Evolutionary conservation across 1,284 basidiomycete genomes (phyloP).

Genomic region (Marasmius sp.): DNA sequence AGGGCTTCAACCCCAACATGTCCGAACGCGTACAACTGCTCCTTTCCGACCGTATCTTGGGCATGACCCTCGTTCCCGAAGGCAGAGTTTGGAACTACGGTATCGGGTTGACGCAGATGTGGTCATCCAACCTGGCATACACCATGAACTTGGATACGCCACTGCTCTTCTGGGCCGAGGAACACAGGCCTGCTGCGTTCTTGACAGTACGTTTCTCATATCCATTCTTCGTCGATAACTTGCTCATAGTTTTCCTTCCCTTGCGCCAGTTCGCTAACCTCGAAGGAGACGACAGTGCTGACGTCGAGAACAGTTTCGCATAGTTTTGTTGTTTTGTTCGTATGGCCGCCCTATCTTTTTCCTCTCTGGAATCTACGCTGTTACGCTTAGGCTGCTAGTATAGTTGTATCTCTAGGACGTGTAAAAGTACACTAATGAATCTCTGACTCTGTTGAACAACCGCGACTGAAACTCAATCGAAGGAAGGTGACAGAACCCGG

Average conservation of each 20-base stretch:
- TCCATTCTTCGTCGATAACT: background rate
- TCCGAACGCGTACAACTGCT: slow-evolving; percentile 95
- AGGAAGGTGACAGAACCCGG: too few relatives aligned
- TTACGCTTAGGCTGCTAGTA: background rate
- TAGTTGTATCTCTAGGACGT: background rate
- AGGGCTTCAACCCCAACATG: slow-evolving; percentile 97
- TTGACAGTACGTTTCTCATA: slow-evolving; percentile 61
- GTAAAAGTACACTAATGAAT: background rate
- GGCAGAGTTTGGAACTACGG: slow-evolving; percentile 95
- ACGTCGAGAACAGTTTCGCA: slow-evolving; percentile 87
- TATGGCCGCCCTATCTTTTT: background rate
- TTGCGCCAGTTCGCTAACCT: slow-evolving; percentile 72
- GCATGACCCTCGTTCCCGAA: slow-evolving; percentile 89
- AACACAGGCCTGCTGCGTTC: slow-evolving; percentile 91
- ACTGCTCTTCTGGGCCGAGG: slow-evolving; percentile 92
- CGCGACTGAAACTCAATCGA: too few relatives aligned
- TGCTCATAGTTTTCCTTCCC: slow-evolving; percentile 14
- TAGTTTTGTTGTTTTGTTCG: slow-evolving; percentile 27
- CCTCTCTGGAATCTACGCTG: background rate
- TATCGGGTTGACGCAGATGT: slow-evolving; percentile 88
- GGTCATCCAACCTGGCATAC: slow-evolving; percentile 85
- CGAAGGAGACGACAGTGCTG: slow-evolving; percentile 87
- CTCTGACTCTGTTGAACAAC: background rate
- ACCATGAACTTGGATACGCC: slow-evolving; percentile 90
- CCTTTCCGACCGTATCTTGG: slow-evolving; percentile 90